phyloP scores from a whole-genome alignment of 345 rosid genomes.

The Noccaea caerulescens region DNA sequence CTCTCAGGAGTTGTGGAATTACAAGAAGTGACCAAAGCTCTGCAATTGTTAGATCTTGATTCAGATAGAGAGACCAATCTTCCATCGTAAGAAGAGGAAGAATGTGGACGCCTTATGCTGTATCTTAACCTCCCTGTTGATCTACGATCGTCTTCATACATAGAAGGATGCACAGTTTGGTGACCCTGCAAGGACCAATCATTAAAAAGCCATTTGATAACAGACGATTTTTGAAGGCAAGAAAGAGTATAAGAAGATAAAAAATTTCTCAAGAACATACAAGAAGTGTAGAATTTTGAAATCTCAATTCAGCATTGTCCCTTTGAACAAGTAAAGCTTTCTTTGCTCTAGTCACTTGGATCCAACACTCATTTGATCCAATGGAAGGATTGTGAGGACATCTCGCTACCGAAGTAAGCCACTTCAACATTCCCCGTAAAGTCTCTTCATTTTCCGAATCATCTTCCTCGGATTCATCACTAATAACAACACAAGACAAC shows the following conservation, averaged over 20 bases:
- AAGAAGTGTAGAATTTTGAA: slow-evolving; percentile 27
- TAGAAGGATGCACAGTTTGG: slow-evolving; percentile 60
- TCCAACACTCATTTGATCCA: slow-evolving; percentile 42
- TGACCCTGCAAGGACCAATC: slow-evolving; percentile 51
- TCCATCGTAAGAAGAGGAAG: slow-evolving; percentile 47
- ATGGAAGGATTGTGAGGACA: slow-evolving; percentile 54
- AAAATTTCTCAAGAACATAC: slow-evolving; percentile 35
- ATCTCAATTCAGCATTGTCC: slow-evolving; percentile 33
- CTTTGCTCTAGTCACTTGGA: slow-evolving; percentile 55
- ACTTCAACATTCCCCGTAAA: slow-evolving; percentile 57
- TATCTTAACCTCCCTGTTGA: slow-evolving; percentile 49
- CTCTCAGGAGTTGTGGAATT: not conserved
- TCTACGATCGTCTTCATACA: slow-evolving; percentile 51
- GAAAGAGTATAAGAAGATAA: not conserved
- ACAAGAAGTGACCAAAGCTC: slow-evolving; percentile 16
- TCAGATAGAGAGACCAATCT: slow-evolving; percentile 41
- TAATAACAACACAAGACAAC: slow-evolving; percentile 22
- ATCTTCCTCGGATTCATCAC: slow-evolving; percentile 32
- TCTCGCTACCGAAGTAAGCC: slow-evolving; percentile 63
- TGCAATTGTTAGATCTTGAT: slow-evolving; percentile 14
- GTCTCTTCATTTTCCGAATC: slow-evolving; percentile 35
- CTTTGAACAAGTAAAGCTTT: slow-evolving; percentile 50
- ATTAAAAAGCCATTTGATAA: not conserved
- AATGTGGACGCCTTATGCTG: slow-evolving; percentile 36
- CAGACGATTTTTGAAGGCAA: not conserved